Percentiles rank a stretch among this genome's conserved stretches.
These are phyloP conservation scores for Cutaneotrichosporon dermatis DNA, from an alignment of 1,284 basidiomycete genomes.

Conservation along the genomic window DNA sequence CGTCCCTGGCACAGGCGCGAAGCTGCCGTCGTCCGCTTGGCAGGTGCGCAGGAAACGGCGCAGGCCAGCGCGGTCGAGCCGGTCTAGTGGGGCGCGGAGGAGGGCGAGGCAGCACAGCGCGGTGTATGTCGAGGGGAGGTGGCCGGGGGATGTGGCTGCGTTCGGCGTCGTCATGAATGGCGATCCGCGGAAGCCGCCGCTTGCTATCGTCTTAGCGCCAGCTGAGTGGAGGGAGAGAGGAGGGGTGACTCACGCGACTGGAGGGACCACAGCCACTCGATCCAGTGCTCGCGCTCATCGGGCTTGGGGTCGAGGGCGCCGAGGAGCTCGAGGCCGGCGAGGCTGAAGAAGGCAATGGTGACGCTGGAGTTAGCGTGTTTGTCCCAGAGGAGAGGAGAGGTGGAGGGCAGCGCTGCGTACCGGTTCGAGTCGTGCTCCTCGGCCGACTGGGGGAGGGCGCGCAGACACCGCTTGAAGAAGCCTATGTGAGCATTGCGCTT, in stretches of 20 bases:
- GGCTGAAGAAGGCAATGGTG: constrained; percentile 76
- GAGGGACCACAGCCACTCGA: constrained; percentile 81
- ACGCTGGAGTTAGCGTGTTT: constrained; percentile 53
- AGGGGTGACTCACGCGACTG: constrained; percentile 53
- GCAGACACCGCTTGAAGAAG: constrained; percentile 44
- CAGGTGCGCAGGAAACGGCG: constrained; percentile 62
- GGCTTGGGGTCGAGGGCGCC: constrained; percentile 56
- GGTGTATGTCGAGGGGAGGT: constrained; percentile 90
- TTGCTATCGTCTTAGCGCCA: constrained; percentile 43
- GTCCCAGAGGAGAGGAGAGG: neutral
- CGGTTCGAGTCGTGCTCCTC: constrained; percentile 45
- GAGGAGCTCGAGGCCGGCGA: constrained; percentile 71
- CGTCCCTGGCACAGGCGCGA: constrained; percentile 60
- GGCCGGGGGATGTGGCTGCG: constrained; percentile 61
- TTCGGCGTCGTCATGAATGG: constrained; percentile 58
- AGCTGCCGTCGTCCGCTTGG: constrained; percentile 77
- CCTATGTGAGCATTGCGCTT: constrained; percentile 46
- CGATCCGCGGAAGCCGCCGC: constrained; percentile 72
- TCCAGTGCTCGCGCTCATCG: constrained; percentile 61
- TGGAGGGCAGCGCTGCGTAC: constrained; percentile 17
- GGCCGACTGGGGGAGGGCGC: constrained; percentile 39
- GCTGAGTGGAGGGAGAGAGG: too few relatives aligned
- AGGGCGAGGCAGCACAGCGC: constrained; percentile 74
- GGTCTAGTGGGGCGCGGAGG: constrained; percentile 70
- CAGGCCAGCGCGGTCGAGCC: constrained; percentile 63